phyloP scores from a whole-genome alignment of 805 yeast genomes.

The Saccharomycopsis oosterbeekiorum region DNA sequence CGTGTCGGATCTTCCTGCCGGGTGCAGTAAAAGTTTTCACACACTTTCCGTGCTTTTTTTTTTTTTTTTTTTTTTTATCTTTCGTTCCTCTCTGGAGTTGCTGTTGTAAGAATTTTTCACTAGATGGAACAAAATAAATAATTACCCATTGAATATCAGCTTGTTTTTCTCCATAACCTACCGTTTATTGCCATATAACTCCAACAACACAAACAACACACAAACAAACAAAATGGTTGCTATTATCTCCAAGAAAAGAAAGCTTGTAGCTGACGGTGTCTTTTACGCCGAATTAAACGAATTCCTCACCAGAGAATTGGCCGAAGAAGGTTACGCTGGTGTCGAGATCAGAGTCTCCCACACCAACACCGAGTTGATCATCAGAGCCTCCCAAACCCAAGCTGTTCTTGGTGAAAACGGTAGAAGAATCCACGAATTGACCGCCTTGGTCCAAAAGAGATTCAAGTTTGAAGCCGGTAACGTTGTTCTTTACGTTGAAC shows the following conservation, averaged over 20 bases:
- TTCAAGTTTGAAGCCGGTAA: conserved; percentile 92
- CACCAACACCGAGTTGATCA: conserved; percentile 94
- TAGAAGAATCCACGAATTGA: conserved; percentile 98
- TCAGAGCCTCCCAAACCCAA: conserved; percentile 98
- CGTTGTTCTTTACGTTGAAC: conserved; percentile 93
- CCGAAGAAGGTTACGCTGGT: conserved; percentile 99
- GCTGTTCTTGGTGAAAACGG: conserved; percentile 99
- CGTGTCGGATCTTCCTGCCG: too few species aligned
- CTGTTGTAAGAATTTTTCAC: too few species aligned
- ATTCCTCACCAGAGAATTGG: conserved; percentile 99
- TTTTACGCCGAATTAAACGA: conserved; percentile 99
- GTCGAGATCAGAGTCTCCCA: conserved; percentile 99
- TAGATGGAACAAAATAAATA: too few species aligned
- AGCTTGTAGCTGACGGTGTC: conserved; percentile 99
- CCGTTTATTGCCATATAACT: too few species aligned
- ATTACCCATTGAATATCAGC: too few species aligned
- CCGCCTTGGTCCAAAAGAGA: conserved; percentile 97
- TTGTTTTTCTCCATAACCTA: too few species aligned
- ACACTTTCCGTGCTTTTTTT: too few species aligned
- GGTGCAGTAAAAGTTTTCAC: too few species aligned
- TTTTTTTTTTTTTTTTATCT: too few species aligned
- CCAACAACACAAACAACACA: not conserved
- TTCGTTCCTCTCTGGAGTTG: too few species aligned
- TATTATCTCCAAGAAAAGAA: conserved; percentile 92
- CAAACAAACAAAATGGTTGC: conserved; percentile 28